These are phyloP conservation scores for Globisporangium camurandrum DNA, from an alignment of 352 stramenopile species.

Conservation along the genomic window DNA sequence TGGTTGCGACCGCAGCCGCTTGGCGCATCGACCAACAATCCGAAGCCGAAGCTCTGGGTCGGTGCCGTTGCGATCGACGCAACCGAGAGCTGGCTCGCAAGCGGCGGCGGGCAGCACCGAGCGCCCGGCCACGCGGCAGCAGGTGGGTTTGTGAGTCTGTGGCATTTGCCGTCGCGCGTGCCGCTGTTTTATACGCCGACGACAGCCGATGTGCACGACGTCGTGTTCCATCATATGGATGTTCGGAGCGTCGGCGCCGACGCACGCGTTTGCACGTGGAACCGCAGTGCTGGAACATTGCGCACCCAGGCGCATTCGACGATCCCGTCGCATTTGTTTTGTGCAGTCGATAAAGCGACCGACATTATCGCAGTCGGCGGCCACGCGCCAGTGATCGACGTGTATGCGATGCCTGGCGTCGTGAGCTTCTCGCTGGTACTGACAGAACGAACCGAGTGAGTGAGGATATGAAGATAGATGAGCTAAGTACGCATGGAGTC, in stretches of 20 bases:
- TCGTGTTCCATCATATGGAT: conserved; percentile 66
- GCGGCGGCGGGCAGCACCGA: conserved; percentile 40
- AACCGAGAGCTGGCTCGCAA: conserved; percentile 67
- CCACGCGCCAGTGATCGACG: conserved; percentile 47
- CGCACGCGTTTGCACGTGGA: conserved; percentile 62
- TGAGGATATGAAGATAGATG: not conserved
- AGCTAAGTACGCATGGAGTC: no score
- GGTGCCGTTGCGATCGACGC: conserved; percentile 53
- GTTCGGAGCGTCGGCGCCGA: conserved; percentile 70
- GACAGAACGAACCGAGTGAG: conserved; percentile 7
- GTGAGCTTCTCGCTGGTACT: conserved; percentile 75
- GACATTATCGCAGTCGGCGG: conserved; percentile 67
- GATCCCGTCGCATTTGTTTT: conserved; percentile 59
- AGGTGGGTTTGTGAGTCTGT: conserved; percentile 60
- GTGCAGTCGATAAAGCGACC: conserved; percentile 46
- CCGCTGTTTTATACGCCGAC: conserved; percentile 59
- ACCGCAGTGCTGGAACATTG: conserved; percentile 55
- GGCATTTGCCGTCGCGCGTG: conserved; percentile 68
- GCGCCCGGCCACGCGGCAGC: conserved; percentile 14
- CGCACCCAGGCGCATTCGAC: conserved; percentile 46
- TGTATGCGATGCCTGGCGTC: conserved; percentile 75
- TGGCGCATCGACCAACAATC: no score
- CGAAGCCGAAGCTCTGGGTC: conserved; percentile 32
- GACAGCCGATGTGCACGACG: conserved; percentile 51
- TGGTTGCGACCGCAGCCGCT: conserved; percentile 37